phyloP scores from a whole-genome alignment of 306 rosid species.

The Prunus persica region DNA sequence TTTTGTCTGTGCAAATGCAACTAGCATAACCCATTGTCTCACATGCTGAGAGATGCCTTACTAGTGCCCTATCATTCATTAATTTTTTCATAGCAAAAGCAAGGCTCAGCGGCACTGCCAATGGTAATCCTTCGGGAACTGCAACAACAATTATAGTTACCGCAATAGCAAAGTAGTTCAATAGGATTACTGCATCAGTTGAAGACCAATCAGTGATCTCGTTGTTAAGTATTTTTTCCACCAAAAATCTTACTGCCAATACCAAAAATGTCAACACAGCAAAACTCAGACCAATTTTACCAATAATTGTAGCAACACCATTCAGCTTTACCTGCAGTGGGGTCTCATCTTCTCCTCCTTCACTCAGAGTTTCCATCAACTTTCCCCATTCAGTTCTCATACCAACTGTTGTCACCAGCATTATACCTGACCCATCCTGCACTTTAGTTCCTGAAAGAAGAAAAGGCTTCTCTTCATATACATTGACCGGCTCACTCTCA shows the following conservation, averaged over 20 bases:
- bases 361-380: slow-evolving; percentile 85
- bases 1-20: slow-evolving; percentile 97
- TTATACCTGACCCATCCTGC: slow-evolving; percentile 86
- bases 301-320: slow-evolving; percentile 93
- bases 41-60: slow-evolving; percentile 94
- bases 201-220: slow-evolving; percentile 68
- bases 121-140: slow-evolving; percentile 95
- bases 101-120: slow-evolving; percentile 97
- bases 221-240: slow-evolving; percentile 46
- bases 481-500: slow-evolving; percentile 80
- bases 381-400: slow-evolving; percentile 99
- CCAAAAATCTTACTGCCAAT: slow-evolving; percentile 55
- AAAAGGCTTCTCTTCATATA: slow-evolving; percentile 61
- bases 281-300: slow-evolving; percentile 84
- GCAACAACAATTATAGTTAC: slow-evolving; percentile 94
- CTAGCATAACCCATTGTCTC: slow-evolving; percentile 97
- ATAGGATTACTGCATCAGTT: slow-evolving; percentile 60
- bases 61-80: slow-evolving; percentile 85
- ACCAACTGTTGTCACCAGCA: slow-evolving; percentile 93
- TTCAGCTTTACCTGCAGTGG: slow-evolving; percentile 96
- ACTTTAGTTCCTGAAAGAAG: slow-evolving; percentile 96
- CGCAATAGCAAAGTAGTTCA: slow-evolving; percentile 84
- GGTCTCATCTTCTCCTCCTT: slow-evolving; percentile 98
- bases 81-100: slow-evolving; percentile 97
- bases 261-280: slow-evolving; percentile 78